Evolutionary conservation across 2,329 filamentous ascomycete species (phyloP).

Genomic region (Venturiaceae sp.): DNA sequence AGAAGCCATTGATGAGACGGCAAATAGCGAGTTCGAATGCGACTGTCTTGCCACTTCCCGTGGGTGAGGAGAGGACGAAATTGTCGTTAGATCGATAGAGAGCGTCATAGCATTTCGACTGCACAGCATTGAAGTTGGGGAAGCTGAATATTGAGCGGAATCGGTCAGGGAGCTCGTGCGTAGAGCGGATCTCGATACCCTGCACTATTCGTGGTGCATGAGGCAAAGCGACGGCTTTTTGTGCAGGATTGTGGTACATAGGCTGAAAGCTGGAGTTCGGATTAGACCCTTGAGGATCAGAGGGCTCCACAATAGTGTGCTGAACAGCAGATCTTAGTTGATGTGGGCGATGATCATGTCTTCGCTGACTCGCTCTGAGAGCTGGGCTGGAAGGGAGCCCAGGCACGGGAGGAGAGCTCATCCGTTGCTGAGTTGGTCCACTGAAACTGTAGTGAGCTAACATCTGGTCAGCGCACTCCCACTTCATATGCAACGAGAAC

Average conservation of each 20-base stretch:
- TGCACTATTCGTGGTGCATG: conserved; percentile 38
- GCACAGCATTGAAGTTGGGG: conserved; percentile 68
- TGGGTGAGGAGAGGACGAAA: conserved; percentile 70
- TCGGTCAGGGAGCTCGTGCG: conserved; percentile 55
- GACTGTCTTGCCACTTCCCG: conserved; percentile 76
- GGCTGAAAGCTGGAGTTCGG: background rate
- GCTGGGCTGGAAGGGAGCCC: conserved; percentile 29
- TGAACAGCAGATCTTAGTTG: background rate
- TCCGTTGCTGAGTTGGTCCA: conserved; percentile 9
- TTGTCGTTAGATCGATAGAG: conserved; percentile 64
- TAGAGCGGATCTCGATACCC: conserved; percentile 51
- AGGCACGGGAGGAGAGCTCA: background rate
- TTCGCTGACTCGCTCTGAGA: conserved; percentile 25
- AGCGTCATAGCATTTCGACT: conserved; percentile 65
- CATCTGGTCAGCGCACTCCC: conserved; percentile 15
- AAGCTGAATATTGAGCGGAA: conserved; percentile 64
- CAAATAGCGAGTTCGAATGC: conserved; percentile 77
- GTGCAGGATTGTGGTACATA: background rate
- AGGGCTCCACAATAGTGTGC: background rate
- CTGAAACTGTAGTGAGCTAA: conserved; percentile 19
- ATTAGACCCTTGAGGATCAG: background rate
- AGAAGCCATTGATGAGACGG: conserved; percentile 49
- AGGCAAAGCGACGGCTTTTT: conserved; percentile 6
- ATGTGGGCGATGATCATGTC: background rate
- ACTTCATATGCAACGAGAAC: conserved; percentile 9